Evolutionary conservation across 1,139 yeast genomes (phyloP).

Genomic region (Yamadazyma diospyri): DNA sequence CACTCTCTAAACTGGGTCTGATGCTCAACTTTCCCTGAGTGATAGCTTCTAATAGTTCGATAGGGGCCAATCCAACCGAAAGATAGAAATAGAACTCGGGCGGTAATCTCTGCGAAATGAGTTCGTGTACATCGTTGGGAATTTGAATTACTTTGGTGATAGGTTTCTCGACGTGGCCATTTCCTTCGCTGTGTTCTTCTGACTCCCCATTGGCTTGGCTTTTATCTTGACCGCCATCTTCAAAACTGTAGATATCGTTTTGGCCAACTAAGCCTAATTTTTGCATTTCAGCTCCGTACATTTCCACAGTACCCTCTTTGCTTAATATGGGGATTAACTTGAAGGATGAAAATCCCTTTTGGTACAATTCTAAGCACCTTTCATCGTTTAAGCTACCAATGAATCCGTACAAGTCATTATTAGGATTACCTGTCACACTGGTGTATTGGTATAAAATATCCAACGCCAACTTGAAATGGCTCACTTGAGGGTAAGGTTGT

Average conservation of each 20-base stretch:
- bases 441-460: constrained; percentile 41
- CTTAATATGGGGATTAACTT: constrained; percentile 66
- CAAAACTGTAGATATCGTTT: constrained; percentile 9
- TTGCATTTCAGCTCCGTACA: constrained; percentile 42
- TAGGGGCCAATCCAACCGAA: constrained; percentile 70
- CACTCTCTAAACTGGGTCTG: constrained; percentile 70
- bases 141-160: constrained; percentile 26
- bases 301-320: constrained; percentile 64
- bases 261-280: constrained; percentile 26
- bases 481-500: constrained; percentile 42
- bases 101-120: constrained; percentile 82
- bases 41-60: constrained; percentile 64
- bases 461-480: constrained; percentile 41
- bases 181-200: background rate
- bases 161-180: background rate
- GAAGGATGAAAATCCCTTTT: constrained; percentile 39
- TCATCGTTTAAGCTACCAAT: constrained; percentile 38
- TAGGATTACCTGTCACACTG: constrained; percentile 25
- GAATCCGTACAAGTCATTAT: constrained; percentile 33
- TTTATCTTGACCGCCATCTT: constrained; percentile 5
- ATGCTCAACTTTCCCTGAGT: constrained; percentile 63
- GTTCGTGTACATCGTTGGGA: constrained; percentile 80
- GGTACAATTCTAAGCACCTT: constrained; percentile 33
- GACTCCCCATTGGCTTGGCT: constrained; percentile 1
- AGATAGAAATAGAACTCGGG: constrained; percentile 82